phyloP scores from a whole-genome alignment of 2,329 filamentous ascomycete species.

The Colletotrichum simmondsii region DNA sequence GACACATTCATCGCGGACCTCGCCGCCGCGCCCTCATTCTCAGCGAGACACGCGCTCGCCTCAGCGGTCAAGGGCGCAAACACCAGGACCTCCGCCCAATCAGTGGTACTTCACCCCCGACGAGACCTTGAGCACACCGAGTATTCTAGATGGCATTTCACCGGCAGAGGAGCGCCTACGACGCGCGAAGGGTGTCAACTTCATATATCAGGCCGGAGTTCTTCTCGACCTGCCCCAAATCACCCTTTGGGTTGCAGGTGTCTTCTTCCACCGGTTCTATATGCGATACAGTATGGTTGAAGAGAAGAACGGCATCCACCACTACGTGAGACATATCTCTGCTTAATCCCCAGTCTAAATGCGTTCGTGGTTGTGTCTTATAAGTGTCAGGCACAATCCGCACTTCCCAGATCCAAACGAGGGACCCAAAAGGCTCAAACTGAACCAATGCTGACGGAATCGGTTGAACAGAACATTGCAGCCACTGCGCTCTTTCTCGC shows the following conservation, averaged over 20 bases:
- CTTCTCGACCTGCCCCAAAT: constrained; percentile 92
- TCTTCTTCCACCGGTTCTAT: constrained; percentile 96
- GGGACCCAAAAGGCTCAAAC: constrained; percentile 20
- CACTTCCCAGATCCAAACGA: constrained; percentile 31
- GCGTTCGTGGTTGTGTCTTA: constrained; percentile 9
- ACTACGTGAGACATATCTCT: constrained; percentile 75
- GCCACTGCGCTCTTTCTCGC: constrained; percentile 93
- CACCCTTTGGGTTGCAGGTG: constrained; percentile 89
- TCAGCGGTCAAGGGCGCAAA: constrained; percentile 36
- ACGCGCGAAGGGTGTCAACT: constrained; percentile 93
- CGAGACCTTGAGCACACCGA: constrained; percentile 85
- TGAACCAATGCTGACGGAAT: constrained; percentile 25
- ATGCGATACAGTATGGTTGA: constrained; percentile 88
- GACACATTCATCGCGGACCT: constrained; percentile 63
- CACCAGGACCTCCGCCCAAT: constrained; percentile 49
- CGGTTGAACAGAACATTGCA: constrained; percentile 74
- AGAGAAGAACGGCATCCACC: constrained; percentile 82
- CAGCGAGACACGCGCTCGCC: constrained; percentile 57
- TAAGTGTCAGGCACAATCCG: constrained; percentile 22
- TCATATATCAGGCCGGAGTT: constrained; percentile 94
- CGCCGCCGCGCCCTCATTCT: constrained; percentile 61
- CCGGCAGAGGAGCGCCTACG: constrained; percentile 81
- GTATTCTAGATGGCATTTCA: constrained; percentile 83
- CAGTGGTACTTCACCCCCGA: constrained; percentile 93
- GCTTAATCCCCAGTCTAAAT: neutral